A percentile compares a stretch with the other conserved stretches of the same genome.
These are phyloP conservation scores for Aristolochia californica DNA, from an alignment of 164 flowering plant genomes.

Conservation along the genomic window DNA sequence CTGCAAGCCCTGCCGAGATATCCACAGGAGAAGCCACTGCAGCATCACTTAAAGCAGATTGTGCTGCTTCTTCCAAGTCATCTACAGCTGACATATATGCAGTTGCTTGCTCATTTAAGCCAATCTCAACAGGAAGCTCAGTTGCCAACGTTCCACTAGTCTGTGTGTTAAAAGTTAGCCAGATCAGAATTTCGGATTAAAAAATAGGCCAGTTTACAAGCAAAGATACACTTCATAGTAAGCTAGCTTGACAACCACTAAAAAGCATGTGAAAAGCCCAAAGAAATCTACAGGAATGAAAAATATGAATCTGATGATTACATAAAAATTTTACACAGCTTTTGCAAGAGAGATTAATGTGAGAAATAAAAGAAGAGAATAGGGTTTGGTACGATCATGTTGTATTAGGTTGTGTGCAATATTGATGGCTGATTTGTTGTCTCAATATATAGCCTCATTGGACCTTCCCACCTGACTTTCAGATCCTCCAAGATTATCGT, in stretches of 20 bases:
- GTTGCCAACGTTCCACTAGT: conserved; percentile 22
- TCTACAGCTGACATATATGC: conserved; percentile 42
- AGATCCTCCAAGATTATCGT: too few relatives aligned
- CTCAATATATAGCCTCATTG: too few relatives aligned
- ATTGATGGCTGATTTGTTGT: too few relatives aligned
- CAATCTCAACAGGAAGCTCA: conserved; percentile 33
- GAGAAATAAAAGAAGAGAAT: too few relatives aligned
- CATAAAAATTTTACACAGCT: too few relatives aligned
- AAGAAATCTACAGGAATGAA: neutral
- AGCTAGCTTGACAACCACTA: too few relatives aligned
- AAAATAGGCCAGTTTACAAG: neutral
- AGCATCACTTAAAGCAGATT: conserved; percentile 1
- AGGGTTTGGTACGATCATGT: too few relatives aligned
- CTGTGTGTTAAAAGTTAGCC: conserved; percentile 10
- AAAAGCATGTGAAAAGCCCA: too few relatives aligned
- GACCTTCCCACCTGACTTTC: too few relatives aligned
- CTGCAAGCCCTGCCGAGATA: conserved; percentile 10
- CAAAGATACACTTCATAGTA: too few relatives aligned
- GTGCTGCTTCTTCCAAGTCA: conserved; percentile 29
- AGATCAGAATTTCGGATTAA: neutral
- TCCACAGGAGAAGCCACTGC: conserved; percentile 9
- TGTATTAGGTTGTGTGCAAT: too few relatives aligned
- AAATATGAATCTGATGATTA: neutral
- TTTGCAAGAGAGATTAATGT: too few relatives aligned
- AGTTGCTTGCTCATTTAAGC: conserved; percentile 45